Percentiles rank a stretch among this genome's conserved stretches.
These are phyloP conservation scores for Castanea mollissima DNA, from an alignment of 306 rosid species.

Conservation along the genomic window DNA sequence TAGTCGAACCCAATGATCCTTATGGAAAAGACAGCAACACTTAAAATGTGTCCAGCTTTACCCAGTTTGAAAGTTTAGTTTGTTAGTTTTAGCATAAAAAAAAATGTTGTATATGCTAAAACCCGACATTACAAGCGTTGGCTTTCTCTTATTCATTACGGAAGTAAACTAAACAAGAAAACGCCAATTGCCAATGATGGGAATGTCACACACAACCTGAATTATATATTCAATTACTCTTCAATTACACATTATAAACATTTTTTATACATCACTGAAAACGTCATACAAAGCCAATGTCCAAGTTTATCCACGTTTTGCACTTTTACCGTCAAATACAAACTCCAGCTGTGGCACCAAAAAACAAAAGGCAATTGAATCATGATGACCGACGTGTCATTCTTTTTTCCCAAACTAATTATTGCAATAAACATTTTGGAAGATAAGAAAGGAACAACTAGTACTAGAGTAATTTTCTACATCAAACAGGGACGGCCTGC, in stretches of 20 bases:
- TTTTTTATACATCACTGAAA: neutral
- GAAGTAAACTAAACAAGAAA: neutral
- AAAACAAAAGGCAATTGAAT: neutral
- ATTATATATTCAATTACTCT: neutral
- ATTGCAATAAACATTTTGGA: slow-evolving; percentile 19
- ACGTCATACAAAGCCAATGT: neutral
- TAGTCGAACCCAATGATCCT: neutral
- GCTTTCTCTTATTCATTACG: neutral
- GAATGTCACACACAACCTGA: neutral
- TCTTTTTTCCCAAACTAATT: slow-evolving; percentile 5
- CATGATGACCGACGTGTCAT: neutral
- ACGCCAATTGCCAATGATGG: neutral
- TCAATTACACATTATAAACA: neutral
- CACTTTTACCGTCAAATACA: neutral
- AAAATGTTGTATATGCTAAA: neutral
- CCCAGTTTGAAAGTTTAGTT: neutral
- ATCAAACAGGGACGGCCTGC: slow-evolving; percentile 49
- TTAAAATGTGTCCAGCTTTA: neutral
- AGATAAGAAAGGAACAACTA: slow-evolving; percentile 20
- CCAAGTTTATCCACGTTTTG: neutral
- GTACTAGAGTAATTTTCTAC: neutral
- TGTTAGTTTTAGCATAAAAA: neutral
- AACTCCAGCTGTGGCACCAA: neutral
- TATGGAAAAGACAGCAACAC: neutral
- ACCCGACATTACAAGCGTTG: neutral